Evolutionary conservation across 2,329 filamentous ascomycete species (phyloP), one percentile per base, ranked within the genome.

Genomic region (Zasmidium citrigriseum): DNA sequence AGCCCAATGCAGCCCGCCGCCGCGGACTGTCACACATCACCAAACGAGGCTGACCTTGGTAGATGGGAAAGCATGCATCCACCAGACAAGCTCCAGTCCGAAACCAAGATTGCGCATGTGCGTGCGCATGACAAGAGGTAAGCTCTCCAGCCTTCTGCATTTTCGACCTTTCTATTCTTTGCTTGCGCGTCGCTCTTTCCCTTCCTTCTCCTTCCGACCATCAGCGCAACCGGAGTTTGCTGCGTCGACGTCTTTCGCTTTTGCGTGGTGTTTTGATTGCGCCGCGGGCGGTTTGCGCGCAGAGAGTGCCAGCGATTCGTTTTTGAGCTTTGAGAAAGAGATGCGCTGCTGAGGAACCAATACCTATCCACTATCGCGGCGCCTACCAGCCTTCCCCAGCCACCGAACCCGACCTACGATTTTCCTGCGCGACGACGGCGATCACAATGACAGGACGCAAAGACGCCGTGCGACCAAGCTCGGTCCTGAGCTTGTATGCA

Each of bases 341-440:
- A 24, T 22, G 20, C 23, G 45, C 45, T 47, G 20, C 20, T 47
- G 45, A 22, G 45, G 22, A 22, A 24, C 22, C 10, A 14, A 9
- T 14, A 47, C 20, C 20, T 22, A 47, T 4, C 34, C 34, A 16
- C 45, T 18, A n/a, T 22, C 11, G 27, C 34, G 10, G 14, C 41
- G 47, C 54, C 50, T 21, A 24, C 47, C 54, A 55, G 54, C 54
- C 48, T 57, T 44, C 57, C n/a, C 53, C 59, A 60, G 57, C 60
- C 54, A 64, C 54, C 55, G 16, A 58, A 11, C 1, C 51, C 51
- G 25, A 46, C 45, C 51, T 41, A 50, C 29, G 22, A 29, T 25
- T 34, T 59, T 18, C 46, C 47, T 49, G 34, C 34, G 34, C 34
- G 11, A 49, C 47, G 7, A 49, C 11, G 21, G 18, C 47, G 41